These are phyloP conservation scores for Sparassis latifolia DNA, from an alignment of 1,284 basidiomycete genomes.

Conservation along the genomic window DNA sequence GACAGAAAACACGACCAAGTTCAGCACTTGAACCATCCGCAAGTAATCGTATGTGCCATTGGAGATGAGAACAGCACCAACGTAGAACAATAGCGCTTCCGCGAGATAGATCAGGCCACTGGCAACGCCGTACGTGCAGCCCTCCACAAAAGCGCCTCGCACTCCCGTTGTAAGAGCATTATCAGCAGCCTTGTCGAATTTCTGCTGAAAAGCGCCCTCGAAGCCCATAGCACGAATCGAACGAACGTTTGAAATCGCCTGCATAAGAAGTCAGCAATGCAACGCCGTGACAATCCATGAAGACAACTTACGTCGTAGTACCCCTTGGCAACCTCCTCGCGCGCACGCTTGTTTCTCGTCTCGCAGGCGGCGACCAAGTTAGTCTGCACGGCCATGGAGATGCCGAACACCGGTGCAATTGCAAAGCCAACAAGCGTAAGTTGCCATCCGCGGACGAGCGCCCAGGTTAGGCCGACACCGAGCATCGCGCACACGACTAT, in stretches of 20 bases:
- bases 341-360: conserved; percentile 71
- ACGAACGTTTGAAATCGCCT: conserved; percentile 83
- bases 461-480: conserved; percentile 80
- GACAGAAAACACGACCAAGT: conserved; percentile 89
- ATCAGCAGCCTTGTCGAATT: conserved; percentile 61
- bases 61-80: conserved; percentile 79
- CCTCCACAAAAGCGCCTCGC: conserved; percentile 76
- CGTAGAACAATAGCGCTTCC: conserved; percentile 87
- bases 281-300: neutral
- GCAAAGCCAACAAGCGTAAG: conserved; percentile 88
- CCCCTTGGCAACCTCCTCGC: conserved; percentile 79
- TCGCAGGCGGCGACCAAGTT: conserved; percentile 69
- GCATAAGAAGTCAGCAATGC: conserved; percentile 9
- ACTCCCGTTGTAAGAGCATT: conserved; percentile 65
- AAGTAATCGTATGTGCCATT: conserved; percentile 81
- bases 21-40: conserved; percentile 85
- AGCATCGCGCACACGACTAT: conserved; percentile 81
- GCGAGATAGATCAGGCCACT: conserved; percentile 83
- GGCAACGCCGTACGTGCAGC: conserved; percentile 77
- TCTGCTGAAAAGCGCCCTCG: conserved; percentile 63
- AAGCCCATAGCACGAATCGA: conserved; percentile 90
- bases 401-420: conserved; percentile 79
- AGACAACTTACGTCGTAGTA: conserved; percentile 72
- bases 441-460: conserved; percentile 85
- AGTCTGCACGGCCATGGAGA: conserved; percentile 70